Percentiles rank a stretch among this genome's conserved stretches.
phyloP scores from a whole-genome alignment of 257 asterid genomes.

The Lavandula angustifolia region DNA sequence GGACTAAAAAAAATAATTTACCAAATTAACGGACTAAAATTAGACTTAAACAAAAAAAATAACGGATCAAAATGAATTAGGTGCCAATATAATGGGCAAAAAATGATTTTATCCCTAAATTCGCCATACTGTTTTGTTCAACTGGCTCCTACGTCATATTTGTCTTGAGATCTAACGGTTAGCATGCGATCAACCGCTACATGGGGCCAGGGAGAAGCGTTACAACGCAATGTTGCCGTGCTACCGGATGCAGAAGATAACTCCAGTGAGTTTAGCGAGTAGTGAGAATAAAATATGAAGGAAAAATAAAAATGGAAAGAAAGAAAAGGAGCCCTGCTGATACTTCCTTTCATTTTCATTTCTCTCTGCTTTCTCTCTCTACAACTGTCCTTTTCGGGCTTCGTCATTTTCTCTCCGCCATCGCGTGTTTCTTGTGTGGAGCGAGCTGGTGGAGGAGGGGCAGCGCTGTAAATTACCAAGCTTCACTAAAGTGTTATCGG shows the following conservation, averaged over 20 bases:
- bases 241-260: background rate
- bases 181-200: background rate
- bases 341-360: conserved; percentile 30
- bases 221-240: background rate
- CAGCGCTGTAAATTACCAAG: conserved; percentile 27
- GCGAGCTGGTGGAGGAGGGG: conserved; percentile 24
- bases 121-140: background rate
- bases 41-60: too few species aligned
- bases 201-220: background rate
- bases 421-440: conserved; percentile 27
- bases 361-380: conserved; percentile 27
- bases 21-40: too few species aligned
- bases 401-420: conserved; percentile 28
- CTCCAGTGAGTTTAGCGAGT: background rate
- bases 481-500: conserved; percentile 30
- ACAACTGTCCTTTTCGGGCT: conserved; percentile 33
- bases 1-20: too few species aligned
- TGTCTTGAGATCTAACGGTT: background rate
- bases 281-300: background rate
- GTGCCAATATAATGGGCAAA: too few species aligned
- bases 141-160: background rate
- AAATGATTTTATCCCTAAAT: too few species aligned
- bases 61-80: too few species aligned
- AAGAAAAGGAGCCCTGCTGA: conserved; percentile 30
- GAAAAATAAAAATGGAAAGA: background rate